These are phyloP conservation scores for Mucor lusitanicus DNA, from an alignment of 371 early-diverging fungal genomes.

Conservation along the genomic window DNA sequence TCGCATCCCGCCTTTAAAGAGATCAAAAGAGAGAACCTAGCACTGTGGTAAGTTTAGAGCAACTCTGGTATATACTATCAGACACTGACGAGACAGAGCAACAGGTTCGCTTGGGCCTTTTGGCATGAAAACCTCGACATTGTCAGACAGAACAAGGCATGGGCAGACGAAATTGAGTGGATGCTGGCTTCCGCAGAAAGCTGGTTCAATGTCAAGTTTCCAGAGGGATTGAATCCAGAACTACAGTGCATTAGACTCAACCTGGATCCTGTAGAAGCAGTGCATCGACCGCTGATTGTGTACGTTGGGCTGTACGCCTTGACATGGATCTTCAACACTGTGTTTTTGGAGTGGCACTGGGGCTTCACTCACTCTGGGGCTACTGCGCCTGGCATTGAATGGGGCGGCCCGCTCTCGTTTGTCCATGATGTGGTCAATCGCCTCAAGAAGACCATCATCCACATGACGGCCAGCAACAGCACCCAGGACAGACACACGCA, in stretches of 20 bases:
- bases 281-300: constrained; percentile 60
- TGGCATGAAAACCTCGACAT: constrained; percentile 50
- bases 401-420: constrained; percentile 29
- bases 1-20: constrained; percentile 42
- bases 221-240: constrained; percentile 53
- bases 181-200: constrained; percentile 51
- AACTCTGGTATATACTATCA: not conserved
- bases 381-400: constrained; percentile 12
- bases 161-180: constrained; percentile 48
- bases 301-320: constrained; percentile 46
- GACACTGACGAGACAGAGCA: not conserved
- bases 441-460: not conserved
- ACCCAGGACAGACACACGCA: not conserved
- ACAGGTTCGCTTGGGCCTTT: constrained; percentile 61
- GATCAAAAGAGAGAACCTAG: constrained; percentile 51
- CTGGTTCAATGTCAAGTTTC: constrained; percentile 41
- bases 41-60: constrained; percentile 40
- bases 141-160: constrained; percentile 30
- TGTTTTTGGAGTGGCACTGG: constrained; percentile 26
- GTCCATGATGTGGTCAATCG: not conserved
- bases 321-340: constrained; percentile 29
- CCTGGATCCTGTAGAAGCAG: constrained; percentile 62
- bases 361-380: constrained; percentile 21
- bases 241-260: constrained; percentile 59
- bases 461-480: no score